These are phyloP conservation scores for Lolium perenne DNA, from an alignment of 176 grass and related monocot genomes.

Conservation along the genomic window DNA sequence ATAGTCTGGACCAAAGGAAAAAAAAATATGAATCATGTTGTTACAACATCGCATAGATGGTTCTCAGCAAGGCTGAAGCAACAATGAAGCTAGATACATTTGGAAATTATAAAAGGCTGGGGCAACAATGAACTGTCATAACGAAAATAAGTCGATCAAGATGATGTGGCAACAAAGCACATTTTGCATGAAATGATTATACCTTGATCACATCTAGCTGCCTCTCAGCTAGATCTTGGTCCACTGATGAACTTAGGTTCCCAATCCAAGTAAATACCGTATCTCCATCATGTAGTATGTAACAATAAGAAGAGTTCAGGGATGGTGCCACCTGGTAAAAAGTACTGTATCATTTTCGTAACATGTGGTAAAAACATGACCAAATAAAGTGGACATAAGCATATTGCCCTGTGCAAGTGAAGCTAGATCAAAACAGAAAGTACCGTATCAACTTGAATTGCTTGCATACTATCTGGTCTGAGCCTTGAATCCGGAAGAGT, in stretches of 20 bases:
- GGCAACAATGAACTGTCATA: conserved; percentile 8
- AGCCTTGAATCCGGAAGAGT: conserved; percentile 93
- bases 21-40: conserved; percentile 8
- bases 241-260: conserved; percentile 80
- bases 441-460: conserved; percentile 99
- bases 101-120: conserved; percentile 11
- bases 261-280: conserved; percentile 93
- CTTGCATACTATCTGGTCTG: conserved; percentile 99
- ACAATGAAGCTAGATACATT: not conserved
- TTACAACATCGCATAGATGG: conserved; percentile 22
- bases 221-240: conserved; percentile 97
- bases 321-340: conserved; percentile 83
- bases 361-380: conserved; percentile 8
- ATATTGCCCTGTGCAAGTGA: conserved; percentile 28
- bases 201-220: conserved; percentile 99
- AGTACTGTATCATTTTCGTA: conserved; percentile 38
- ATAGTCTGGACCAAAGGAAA: conserved; percentile 13
- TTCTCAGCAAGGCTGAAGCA: too few relatives aligned
- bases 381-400: conserved; percentile 22
- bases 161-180: not conserved
- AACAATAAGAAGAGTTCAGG: conserved; percentile 96
- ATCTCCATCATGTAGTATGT: conserved; percentile 92
- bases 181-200: conserved; percentile 37
- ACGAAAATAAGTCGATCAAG: conserved; percentile 8
- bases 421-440: conserved; percentile 35